phyloP scores from a whole-genome alignment of 2,329 filamentous ascomycete species.

The Cladophialophora exuberans region DNA sequence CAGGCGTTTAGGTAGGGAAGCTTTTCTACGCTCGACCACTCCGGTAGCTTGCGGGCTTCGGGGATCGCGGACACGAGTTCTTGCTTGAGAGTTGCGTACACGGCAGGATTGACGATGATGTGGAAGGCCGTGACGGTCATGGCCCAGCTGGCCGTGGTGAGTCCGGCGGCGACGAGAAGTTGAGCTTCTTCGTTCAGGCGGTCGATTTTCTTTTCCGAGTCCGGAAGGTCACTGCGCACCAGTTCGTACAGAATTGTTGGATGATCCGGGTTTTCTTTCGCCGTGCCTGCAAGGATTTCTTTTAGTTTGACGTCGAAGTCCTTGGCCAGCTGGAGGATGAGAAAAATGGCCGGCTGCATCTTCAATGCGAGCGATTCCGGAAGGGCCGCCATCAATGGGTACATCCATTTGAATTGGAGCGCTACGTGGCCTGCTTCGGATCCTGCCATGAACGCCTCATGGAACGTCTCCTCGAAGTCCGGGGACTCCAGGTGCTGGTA shows the following conservation, averaged over 20 bases:
- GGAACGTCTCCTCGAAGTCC: conserved; percentile 25
- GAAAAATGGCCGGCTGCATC: not conserved
- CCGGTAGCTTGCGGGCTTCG: conserved; percentile 2
- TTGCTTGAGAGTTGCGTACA: conserved; percentile 7
- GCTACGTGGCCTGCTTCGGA: conserved; percentile 17
- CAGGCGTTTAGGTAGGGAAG: conserved; percentile 37
- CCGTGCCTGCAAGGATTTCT: conserved; percentile 9
- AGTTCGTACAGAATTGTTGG: conserved; percentile 38
- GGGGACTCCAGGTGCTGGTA: conserved; percentile 28
- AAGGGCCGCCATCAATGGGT: conserved; percentile 31
- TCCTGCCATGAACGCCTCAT: conserved; percentile 22
- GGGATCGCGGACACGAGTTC: conserved; percentile 16
- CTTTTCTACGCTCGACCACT: conserved; percentile 33
- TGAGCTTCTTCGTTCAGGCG: conserved; percentile 39
- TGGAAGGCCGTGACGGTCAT: conserved; percentile 37
- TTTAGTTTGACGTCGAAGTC: conserved; percentile 11
- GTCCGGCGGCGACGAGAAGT: conserved; percentile 37
- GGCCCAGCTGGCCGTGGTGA: conserved; percentile 38
- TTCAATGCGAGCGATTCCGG: conserved; percentile 29
- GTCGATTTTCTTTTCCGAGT: conserved; percentile 38
- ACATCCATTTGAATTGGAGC: conserved; percentile 24
- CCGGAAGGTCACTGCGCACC: conserved; percentile 34
- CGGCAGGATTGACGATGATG: conserved; percentile 20
- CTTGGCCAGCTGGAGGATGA: not conserved
- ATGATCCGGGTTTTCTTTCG: conserved; percentile 13